Evolutionary conservation across 2,329 filamentous ascomycete species (phyloP).

Genomic region (Talaromyces verruculosus): DNA sequence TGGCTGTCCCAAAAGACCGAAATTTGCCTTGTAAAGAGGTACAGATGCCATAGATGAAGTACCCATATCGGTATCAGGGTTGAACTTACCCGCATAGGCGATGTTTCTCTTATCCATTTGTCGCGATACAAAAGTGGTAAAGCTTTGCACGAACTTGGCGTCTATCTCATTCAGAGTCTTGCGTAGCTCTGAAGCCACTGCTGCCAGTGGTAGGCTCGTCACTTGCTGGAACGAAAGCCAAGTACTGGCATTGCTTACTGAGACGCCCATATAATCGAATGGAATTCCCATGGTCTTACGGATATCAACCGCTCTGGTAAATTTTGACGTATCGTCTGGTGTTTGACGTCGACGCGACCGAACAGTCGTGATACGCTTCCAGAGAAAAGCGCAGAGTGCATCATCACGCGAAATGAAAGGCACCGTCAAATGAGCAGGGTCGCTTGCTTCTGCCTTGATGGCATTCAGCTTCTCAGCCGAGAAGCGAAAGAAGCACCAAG

Average conservation of each 20-base stretch:
- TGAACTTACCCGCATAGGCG: conserved; percentile 18
- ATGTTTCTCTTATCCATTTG: conserved; percentile 15
- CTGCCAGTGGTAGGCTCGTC: conserved; percentile 2
- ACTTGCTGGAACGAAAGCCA: conserved; percentile 14
- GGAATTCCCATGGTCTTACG: conserved; percentile 14
- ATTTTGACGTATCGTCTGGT: conserved; percentile 12
- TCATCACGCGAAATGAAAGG: conserved; percentile 20
- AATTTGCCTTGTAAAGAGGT: conserved; percentile 18
- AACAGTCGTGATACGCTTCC: conserved; percentile 8
- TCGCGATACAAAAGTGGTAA: conserved; percentile 15
- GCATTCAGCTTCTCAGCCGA: conserved; percentile 13
- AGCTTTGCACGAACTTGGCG: conserved; percentile 9
- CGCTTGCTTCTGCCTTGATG: conserved; percentile 25
- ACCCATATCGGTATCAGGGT: conserved; percentile 17
- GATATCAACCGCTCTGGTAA: conserved; percentile 13
- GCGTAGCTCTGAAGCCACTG: conserved; percentile 14
- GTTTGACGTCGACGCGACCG: background rate
- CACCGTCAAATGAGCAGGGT: conserved; percentile 23
- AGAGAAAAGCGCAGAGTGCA: conserved; percentile 15
- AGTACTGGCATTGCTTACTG: conserved; percentile 12
- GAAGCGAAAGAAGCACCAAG: conserved; percentile 29
- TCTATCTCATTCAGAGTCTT: conserved; percentile 17
- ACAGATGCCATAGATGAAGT: conserved; percentile 17
- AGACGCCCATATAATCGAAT: conserved; percentile 16
- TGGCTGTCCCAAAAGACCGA: conserved; percentile 24